These are phyloP conservation scores for Auricularia sp. DNA, from an alignment of 768 basidiomycete genomes.

Conservation along the genomic window DNA sequence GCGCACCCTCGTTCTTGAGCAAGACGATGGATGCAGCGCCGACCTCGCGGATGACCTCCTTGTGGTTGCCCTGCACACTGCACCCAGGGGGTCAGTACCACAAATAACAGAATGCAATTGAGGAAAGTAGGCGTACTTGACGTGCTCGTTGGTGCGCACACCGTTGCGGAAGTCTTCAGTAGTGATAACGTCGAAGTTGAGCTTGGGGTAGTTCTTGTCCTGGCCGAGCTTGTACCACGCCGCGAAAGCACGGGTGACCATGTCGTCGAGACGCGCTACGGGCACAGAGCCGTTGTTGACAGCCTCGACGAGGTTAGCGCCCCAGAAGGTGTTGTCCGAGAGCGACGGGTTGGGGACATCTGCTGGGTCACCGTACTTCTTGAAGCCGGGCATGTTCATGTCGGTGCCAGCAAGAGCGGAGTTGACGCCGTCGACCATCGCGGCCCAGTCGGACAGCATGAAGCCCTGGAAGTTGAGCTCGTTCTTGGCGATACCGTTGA, in stretches of 20 bases:
- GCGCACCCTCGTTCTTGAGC: slow-evolving; percentile 55
- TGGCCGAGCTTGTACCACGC: slow-evolving; percentile 24
- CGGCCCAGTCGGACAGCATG: slow-evolving; percentile 17
- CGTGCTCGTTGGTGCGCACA: slow-evolving; percentile 40
- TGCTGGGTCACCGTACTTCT: slow-evolving; percentile 37
- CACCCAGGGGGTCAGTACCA: neutral
- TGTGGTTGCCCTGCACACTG: slow-evolving; percentile 57
- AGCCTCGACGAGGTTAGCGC: slow-evolving; percentile 21
- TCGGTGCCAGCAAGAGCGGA: slow-evolving; percentile 50
- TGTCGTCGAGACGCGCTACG: slow-evolving; percentile 57
- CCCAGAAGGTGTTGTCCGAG: slow-evolving; percentile 17
- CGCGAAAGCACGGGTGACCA: slow-evolving; percentile 40
- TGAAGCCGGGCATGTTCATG: slow-evolving; percentile 49
- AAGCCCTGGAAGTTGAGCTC: slow-evolving; percentile 68
- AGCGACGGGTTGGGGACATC: slow-evolving; percentile 2
- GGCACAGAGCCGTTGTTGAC: slow-evolving; percentile 69
- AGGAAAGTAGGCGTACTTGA: slow-evolving; percentile 25
- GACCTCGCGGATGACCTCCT: slow-evolving; percentile 56
- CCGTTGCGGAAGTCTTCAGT: slow-evolving; percentile 6
- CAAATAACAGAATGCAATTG: neutral
- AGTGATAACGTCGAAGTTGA: slow-evolving; percentile 27
- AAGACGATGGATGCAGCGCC: slow-evolving; percentile 66
- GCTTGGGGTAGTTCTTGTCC: slow-evolving; percentile 22
- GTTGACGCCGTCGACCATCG: slow-evolving; percentile 10
- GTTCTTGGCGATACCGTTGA: slow-evolving; percentile 67